Percentiles rank a stretch among this genome's conserved stretches.
Conservation (phyloP, 352 stramenopile genomes). For the Phytophthora parvispora region DNA sequence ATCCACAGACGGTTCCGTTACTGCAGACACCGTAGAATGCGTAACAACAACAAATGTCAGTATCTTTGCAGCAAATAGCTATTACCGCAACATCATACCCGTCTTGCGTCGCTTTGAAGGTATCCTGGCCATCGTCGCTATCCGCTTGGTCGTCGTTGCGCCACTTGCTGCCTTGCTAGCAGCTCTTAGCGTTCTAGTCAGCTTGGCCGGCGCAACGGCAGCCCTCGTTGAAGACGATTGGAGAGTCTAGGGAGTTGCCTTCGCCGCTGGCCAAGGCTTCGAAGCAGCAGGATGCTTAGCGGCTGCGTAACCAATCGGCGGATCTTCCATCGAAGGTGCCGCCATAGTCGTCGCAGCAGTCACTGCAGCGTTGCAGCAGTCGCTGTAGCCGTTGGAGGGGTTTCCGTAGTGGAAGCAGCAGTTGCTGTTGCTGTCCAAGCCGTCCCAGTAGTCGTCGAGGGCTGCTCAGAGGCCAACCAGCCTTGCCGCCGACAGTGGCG, state of each 20-base stretch:
- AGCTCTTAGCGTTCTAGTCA: neutral
- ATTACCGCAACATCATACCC: neutral
- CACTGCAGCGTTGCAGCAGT: neutral
- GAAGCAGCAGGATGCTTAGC: neutral
- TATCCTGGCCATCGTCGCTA: neutral
- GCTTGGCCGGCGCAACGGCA: neutral
- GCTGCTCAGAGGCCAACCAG: neutral
- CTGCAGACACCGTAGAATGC: neutral
- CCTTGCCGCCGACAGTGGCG: neutral
- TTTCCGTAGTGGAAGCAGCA: too few relatives aligned
- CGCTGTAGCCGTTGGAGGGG: neutral
- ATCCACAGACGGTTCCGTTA: neutral
- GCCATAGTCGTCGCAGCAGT: neutral
- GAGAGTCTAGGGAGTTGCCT: neutral
- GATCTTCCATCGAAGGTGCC: neutral
- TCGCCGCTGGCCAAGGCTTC: neutral
- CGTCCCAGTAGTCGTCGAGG: neutral
- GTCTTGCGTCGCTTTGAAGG: neutral
- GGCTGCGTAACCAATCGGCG: neutral
- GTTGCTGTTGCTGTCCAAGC: neutral
- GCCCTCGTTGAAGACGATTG: neutral
- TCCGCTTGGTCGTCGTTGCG: neutral
- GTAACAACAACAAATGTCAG: neutral
- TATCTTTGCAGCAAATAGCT: neutral
- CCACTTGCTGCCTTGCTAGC: neutral